Conservation (phyloP, 768 basidiomycete species). For the Cyclocybe cylindracea region DNA sequence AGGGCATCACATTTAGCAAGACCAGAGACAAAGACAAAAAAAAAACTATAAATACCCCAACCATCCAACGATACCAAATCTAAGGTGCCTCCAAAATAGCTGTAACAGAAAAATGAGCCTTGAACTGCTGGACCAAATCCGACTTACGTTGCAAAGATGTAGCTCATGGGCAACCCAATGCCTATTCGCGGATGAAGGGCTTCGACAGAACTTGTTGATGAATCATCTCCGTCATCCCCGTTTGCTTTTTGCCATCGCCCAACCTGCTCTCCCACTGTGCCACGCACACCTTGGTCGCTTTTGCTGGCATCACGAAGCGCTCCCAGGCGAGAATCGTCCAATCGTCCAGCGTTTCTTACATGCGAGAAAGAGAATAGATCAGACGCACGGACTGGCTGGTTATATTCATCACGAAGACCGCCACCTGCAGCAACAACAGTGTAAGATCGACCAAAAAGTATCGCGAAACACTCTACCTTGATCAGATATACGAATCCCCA, state of each 20-base stretch:
- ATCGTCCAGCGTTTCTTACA: constrained; percentile 68
- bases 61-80: constrained; percentile 81
- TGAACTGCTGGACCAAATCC: neutral
- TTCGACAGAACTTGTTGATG: constrained; percentile 45
- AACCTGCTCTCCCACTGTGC: constrained; percentile 82
- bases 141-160: constrained; percentile 76
- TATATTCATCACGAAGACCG: constrained; percentile 55
- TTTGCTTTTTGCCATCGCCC: constrained; percentile 41
- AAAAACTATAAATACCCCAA: constrained; percentile 59
- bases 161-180: constrained; percentile 86
- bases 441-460: constrained; percentile 7
- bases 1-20: constrained; percentile 1
- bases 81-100: constrained; percentile 83
- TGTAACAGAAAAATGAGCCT: constrained; percentile 23
- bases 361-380: constrained; percentile 93
- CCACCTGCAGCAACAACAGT: constrained; percentile 51
- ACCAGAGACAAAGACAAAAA: neutral
- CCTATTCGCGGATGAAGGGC: constrained; percentile 66
- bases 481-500: constrained; percentile 88
- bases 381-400: constrained; percentile 56
- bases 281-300: constrained; percentile 64
- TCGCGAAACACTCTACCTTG: constrained; percentile 53
- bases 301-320: constrained; percentile 65
- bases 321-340: constrained; percentile 67
- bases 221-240: constrained; percentile 29